Percentiles rank a stretch among this genome's conserved stretches.
These are phyloP conservation scores for Gossypium arboreum DNA, from an alignment of 345 rosid genomes.

Conservation along the genomic window DNA sequence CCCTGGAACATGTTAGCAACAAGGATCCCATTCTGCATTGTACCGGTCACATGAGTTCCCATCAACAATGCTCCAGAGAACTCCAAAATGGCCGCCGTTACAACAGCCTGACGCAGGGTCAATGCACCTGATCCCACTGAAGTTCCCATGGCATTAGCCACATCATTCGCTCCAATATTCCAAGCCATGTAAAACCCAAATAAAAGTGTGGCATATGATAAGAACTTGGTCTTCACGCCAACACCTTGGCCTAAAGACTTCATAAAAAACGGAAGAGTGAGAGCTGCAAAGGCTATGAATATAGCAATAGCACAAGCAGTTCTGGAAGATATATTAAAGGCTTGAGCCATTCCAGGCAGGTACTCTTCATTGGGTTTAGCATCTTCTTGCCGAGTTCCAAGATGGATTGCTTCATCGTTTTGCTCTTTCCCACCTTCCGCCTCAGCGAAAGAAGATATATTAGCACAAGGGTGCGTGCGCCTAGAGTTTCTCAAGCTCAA, in stretches of 20 bases:
- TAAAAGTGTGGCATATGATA: constrained; percentile 71
- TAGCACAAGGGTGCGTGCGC: constrained; percentile 48
- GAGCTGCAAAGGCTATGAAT: constrained; percentile 66
- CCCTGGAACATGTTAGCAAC: constrained; percentile 88
- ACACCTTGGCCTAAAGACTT: constrained; percentile 61
- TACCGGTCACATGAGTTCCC: constrained; percentile 96
- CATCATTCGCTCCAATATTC: constrained; percentile 99
- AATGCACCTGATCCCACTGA: constrained; percentile 96
- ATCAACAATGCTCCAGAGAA: constrained; percentile 93
- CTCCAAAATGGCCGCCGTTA: constrained; percentile 85
- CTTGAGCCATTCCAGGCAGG: constrained; percentile 70
- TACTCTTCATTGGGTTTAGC: constrained; percentile 24
- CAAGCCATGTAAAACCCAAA: constrained; percentile 98
- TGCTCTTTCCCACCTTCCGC: constrained; percentile 49
- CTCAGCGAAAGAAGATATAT: constrained; percentile 66
- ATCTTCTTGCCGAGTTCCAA: constrained; percentile 27
- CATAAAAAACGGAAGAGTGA: constrained; percentile 68
- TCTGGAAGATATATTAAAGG: constrained; percentile 67
- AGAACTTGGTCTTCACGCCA: constrained; percentile 52
- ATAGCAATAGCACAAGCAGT: constrained; percentile 63
- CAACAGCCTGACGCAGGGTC: constrained; percentile 73
- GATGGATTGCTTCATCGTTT: constrained; percentile 30
- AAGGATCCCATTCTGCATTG: constrained; percentile 98
- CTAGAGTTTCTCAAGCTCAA: constrained; percentile 27
- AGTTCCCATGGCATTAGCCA: constrained; percentile 99